phyloP scores from a whole-genome alignment of 768 basidiomycete genomes.

The Clitopilus hobsonii region DNA sequence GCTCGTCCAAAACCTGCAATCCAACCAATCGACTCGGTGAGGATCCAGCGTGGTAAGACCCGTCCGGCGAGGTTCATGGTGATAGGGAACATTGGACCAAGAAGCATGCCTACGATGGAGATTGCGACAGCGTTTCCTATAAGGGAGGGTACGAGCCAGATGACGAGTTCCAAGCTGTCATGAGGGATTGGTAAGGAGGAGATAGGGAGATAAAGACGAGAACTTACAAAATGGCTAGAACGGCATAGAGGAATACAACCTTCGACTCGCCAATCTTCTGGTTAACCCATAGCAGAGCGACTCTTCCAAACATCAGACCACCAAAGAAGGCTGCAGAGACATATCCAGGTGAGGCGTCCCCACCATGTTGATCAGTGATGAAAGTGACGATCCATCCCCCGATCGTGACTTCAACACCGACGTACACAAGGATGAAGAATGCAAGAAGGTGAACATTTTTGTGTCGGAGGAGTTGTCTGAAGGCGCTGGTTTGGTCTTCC shows the following conservation, averaged over 20 bases:
- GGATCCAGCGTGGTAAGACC: constrained; percentile 62
- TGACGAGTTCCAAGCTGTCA: constrained; percentile 41
- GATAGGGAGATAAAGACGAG: not conserved
- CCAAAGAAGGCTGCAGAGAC: constrained; percentile 56
- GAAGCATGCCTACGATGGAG: constrained; percentile 57
- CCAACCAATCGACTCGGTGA: constrained; percentile 58
- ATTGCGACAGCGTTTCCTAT: constrained; percentile 60
- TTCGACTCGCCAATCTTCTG: constrained; percentile 32
- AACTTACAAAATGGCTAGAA: constrained; percentile 27
- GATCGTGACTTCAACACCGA: constrained; percentile 43
- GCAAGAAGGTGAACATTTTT: constrained; percentile 43
- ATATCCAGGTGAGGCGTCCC: constrained; percentile 47
- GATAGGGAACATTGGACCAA: constrained; percentile 72
- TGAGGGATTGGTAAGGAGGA: not conserved
- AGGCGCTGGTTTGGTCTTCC: constrained; percentile 30
- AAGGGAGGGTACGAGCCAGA: constrained; percentile 68
- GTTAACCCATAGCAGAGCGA: constrained; percentile 33
- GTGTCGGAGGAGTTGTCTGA: constrained; percentile 36
- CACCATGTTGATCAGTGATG: constrained; percentile 35
- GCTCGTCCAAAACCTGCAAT: constrained; percentile 62
- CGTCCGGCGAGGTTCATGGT: constrained; percentile 62
- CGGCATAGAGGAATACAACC: constrained; percentile 29
- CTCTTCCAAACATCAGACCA: constrained; percentile 35
- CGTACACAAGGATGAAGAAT: constrained; percentile 42
- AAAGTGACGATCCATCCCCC: constrained; percentile 51